A percentile compares a stretch with the other conserved stretches of the same genome.
Conservation (phyloP, 148 eudicot species). For the Rhododendron simsii region DNA sequence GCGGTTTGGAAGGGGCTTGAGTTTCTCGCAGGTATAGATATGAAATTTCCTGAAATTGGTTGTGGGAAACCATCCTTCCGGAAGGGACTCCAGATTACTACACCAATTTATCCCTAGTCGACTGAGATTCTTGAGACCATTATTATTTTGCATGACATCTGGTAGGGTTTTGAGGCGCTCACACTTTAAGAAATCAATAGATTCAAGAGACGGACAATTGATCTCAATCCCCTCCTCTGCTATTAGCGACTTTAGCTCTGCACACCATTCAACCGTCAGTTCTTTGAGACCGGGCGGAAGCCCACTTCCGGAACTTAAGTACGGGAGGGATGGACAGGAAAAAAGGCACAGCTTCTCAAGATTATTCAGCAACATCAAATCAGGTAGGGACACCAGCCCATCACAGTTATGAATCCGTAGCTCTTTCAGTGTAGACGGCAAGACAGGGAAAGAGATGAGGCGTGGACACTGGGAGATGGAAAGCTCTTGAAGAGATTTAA, state of each 20-base stretch:
- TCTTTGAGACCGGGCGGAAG: background rate
- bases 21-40: background rate
- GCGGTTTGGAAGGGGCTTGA: background rate
- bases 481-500: too few relatives aligned
- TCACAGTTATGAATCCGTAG: too few relatives aligned
- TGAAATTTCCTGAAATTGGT: background rate
- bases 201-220: too few relatives aligned
- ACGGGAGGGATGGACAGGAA: background rate
- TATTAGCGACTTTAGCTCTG: background rate
- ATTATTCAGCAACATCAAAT: background rate
- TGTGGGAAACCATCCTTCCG: background rate
- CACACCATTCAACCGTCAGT: accelerated
- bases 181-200: too few relatives aligned
- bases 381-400: background rate
- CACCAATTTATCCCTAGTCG: background rate
- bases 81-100: background rate
- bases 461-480: too few relatives aligned
- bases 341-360: background rate
- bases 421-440: too few relatives aligned
- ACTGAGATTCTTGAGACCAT: background rate
- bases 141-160: background rate
- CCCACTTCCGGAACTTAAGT: background rate
- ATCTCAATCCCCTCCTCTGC: too few relatives aligned
- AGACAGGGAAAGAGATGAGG: too few relatives aligned
- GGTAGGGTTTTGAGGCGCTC: background rate